Evolutionary conservation across 495 filamentous ascomycete genomes (phyloP).

Genomic region (Lasiosphaeria hispida): DNA sequence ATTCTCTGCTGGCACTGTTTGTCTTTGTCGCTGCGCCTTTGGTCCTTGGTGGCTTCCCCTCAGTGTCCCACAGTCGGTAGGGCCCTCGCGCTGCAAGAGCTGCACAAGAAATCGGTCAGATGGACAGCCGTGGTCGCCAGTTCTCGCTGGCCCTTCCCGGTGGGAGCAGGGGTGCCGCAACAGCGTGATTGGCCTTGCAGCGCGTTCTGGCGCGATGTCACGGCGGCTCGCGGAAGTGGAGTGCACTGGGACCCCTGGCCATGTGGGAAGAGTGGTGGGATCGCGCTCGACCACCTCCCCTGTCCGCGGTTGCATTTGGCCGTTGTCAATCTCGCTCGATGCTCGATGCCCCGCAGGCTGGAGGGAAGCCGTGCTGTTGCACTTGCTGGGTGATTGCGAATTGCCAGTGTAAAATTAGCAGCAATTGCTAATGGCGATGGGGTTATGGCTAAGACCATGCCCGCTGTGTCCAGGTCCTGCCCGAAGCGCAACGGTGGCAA

Average conservation of each 20-base stretch:
- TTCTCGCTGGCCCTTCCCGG: constrained; percentile 10
- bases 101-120: constrained; percentile 22
- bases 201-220: constrained; percentile 24
- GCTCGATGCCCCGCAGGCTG: constrained; percentile 9
- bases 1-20: no score
- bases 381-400: constrained; percentile 6
- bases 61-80: not conserved
- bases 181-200: constrained; percentile 25
- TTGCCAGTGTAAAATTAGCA: constrained; percentile 19
- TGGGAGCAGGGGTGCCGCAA: constrained; percentile 7
- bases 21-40: no score
- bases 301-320: constrained; percentile 1
- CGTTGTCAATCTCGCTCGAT: constrained; percentile 20
- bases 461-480: constrained; percentile 5
- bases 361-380: not conserved
- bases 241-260: constrained; percentile 22
- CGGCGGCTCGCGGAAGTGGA: constrained; percentile 27
- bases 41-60: no score
- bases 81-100: not conserved
- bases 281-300: not conserved
- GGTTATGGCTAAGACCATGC: not conserved
- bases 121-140: constrained; percentile 5
- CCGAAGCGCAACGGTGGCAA: not conserved
- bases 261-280: constrained; percentile 1
- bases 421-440: not conserved